These are phyloP conservation scores for Eimeria tenella DNA, from an alignment of 169 alveolate species.

Conservation along the genomic window DNA sequence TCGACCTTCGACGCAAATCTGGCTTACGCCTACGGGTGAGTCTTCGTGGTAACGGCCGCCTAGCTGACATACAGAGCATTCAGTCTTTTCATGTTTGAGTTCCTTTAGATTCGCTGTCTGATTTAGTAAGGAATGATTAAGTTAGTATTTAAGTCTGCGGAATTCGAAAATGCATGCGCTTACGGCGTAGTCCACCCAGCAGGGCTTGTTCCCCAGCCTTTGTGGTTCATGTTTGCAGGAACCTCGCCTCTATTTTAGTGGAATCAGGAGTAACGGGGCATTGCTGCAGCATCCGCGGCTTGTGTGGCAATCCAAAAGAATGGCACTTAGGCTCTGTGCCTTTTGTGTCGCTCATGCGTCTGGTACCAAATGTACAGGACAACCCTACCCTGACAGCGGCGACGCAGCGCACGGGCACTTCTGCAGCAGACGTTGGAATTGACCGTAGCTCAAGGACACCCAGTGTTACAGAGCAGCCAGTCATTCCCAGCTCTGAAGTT, in stretches of 20 bases:
- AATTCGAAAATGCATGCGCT: no score
- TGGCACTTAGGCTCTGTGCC: constrained; percentile 98
- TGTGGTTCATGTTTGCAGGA: constrained; percentile 77
- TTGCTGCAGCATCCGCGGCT: constrained; percentile 95
- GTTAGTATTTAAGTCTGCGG: no score
- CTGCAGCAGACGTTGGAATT: constrained; percentile 79
- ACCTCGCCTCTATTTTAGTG: constrained; percentile 94
- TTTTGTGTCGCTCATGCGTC: constrained; percentile 89
- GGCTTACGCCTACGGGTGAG: constrained; percentile 96
- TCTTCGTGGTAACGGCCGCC: background rate
- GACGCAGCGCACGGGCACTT: constrained; percentile 76
- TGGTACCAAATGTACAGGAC: constrained; percentile 86
- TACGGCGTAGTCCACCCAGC: no score
- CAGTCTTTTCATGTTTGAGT: no score
- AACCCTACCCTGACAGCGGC: constrained; percentile 74
- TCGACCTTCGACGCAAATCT: constrained; percentile 96
- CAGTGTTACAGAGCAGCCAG: constrained; percentile 87
- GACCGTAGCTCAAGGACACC: constrained; percentile 67
- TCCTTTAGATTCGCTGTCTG: no score
- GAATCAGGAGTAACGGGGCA: constrained; percentile 96
- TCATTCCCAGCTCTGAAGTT: constrained; percentile 95
- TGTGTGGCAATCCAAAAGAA: constrained; percentile 91
- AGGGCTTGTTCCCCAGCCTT: background rate
- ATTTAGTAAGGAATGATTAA: no score
- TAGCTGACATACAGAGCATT: no score